Conservation (phyloP, 73 alveolate genomes). For the Tetrahymena thermophila region DNA sequence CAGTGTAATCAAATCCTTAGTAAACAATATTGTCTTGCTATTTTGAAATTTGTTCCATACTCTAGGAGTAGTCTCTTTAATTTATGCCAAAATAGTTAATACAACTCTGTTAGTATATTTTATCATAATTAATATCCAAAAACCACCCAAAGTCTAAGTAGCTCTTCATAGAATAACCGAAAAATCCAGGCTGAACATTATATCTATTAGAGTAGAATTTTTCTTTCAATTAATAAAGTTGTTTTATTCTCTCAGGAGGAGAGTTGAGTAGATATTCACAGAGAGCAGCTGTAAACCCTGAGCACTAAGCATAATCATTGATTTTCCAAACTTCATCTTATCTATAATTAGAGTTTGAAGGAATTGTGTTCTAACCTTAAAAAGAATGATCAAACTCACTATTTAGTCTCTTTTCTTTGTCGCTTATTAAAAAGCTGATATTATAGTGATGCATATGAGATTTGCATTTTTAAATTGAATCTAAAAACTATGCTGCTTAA, state of each 20-base stretch:
- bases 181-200: not conserved
- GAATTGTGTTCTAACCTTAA: not conserved
- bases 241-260: not conserved
- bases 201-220: not conserved
- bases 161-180: not conserved
- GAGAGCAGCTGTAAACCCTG: not conserved
- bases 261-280: not conserved
- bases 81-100: not conserved
- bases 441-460: no score
- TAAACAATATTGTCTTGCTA: not conserved
- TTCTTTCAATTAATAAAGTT: not conserved
- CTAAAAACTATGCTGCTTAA: not conserved
- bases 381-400: not conserved
- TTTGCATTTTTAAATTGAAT: no score
- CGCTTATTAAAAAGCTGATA: not conserved
- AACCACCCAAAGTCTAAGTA: not conserved
- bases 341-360: not conserved
- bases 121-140: not conserved
- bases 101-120: not conserved
- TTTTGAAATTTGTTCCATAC: not conserved
- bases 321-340: not conserved
- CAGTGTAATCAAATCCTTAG: not conserved
- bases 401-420: not conserved
- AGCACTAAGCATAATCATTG: not conserved
- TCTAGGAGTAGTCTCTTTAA: not conserved